Base-by-base conservation (phyloP, 2,329 filamentous ascomycete genomes). In the Fusarium brevicatenulatum region DNA sequence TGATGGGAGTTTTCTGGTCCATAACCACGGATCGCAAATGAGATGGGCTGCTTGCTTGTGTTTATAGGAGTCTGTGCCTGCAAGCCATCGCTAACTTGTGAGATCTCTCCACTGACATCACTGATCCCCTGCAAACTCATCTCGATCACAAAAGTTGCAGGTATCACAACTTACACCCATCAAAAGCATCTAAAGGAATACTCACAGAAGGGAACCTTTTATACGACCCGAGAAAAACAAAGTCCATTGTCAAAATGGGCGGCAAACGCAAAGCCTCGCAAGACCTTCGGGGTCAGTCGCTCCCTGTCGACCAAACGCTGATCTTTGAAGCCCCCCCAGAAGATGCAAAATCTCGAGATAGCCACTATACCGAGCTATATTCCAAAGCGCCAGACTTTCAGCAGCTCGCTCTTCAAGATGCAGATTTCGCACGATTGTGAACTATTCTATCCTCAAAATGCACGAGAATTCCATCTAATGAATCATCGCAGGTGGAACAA, bases 391-490 rank as follows among this genome's bases (percentile, higher is more conserved):
- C 82, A 4, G 82, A 87, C 68, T 88, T 88, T 59, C 79, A 79
- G n/a, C 76, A 81, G 12, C 77, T 88, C 2, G 82, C 83, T 0
- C 76, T 76, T 3, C 72, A 82, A 19, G 85, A 88, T 67, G 62
- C 82, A 0, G 81, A 80, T 0, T 86, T 88, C 72, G 82, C 82
- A 4, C 73, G 78, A 21, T 63, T 85, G 86, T 87, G 76, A 54
- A 36, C 28, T 21, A 23, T 23, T n/a, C 9, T 32, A 25, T 12
- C 12, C 40, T 39, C 11, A 23, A 4, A 46, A 13, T 46, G 11
- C 15, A 8, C 21, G 9, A 61, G 16, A 21, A 58, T 13, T 9
- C 3, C 4, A 32, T 30, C 65, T 73, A 19, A 70, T 34, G 16
- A 12, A n/a, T 25, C 11, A 23, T 34, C 15, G 19, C 11, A 78